These are phyloP conservation scores for Xanthoparmelia taractica DNA, from an alignment of 495 filamentous ascomycete genomes.

Conservation along the genomic window DNA sequence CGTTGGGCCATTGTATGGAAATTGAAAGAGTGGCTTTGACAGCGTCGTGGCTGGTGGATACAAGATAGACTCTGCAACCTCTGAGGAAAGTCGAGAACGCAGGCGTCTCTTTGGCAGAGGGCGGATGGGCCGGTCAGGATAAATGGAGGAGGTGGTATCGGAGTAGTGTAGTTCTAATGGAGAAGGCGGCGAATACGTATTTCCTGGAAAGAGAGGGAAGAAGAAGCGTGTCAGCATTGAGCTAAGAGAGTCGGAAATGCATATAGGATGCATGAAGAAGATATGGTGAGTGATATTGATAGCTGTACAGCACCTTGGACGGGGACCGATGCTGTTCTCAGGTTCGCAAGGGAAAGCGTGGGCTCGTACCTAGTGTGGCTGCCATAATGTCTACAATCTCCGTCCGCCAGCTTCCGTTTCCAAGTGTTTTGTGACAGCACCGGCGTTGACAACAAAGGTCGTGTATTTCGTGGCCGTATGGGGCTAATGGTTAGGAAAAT, in stretches of 20 bases:
- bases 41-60: constrained; percentile 66
- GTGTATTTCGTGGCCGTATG: not conserved
- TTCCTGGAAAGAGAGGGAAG: constrained; percentile 16
- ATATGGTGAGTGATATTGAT: not conserved
- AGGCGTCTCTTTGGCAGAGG: constrained; percentile 84
- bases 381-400: constrained; percentile 1
- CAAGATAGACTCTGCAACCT: constrained; percentile 71
- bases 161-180: constrained; percentile 37
- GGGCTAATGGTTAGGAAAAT: not conserved
- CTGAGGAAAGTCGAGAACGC: constrained; percentile 74
- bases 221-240: constrained; percentile 31
- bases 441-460: not conserved
- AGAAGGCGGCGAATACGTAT: constrained; percentile 23
- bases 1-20: constrained; percentile 45
- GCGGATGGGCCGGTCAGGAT: constrained; percentile 84
- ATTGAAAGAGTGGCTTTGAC: constrained; percentile 65
- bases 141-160: constrained; percentile 66
- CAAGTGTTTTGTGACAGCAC: not conserved
- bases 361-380: constrained; percentile 14
- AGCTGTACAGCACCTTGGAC: not conserved
- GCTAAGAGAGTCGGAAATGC: not conserved
- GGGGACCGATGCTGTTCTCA: not conserved
- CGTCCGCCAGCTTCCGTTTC: not conserved
- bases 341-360: constrained; percentile 1
- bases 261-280: not conserved